Conservation (phyloP, 176 grass and related monocot genomes). For the Microstegium vimineum region DNA sequence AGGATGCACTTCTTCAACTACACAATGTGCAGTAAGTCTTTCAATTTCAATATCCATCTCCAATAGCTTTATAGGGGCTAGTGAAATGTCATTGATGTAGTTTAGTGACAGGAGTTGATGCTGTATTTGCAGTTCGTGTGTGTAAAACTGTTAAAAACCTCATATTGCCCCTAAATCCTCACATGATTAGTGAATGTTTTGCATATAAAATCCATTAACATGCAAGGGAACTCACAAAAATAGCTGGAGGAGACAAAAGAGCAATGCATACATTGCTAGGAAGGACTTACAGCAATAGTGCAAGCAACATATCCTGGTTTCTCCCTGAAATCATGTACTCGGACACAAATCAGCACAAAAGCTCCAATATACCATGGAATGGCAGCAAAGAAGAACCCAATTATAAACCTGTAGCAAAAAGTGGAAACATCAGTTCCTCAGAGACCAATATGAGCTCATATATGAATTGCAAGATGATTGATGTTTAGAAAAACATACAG, state of each 20-base stretch:
- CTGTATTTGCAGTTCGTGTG: not conserved
- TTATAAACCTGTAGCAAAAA: constrained; percentile 65
- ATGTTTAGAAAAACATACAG: constrained; percentile 57
- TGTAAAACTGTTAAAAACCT: not conserved
- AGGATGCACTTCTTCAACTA: not conserved
- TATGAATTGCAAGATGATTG: not conserved
- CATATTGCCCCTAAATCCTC: not conserved
- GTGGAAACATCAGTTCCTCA: constrained; percentile 25
- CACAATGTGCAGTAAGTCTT: not conserved
- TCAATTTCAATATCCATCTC: not conserved
- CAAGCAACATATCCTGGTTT: constrained; percentile 94
- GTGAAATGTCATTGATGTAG: not conserved
- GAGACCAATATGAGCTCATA: not conserved
- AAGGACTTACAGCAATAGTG: constrained; percentile 86
- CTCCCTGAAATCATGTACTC: constrained; percentile 80
- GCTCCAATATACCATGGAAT: constrained; percentile 98
- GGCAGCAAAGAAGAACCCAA: constrained; percentile 89
- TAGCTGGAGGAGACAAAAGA: not conserved
- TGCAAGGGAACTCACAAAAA: not conserved
- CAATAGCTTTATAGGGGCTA: not conserved
- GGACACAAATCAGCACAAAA: constrained; percentile 71
- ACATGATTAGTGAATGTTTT: not conserved
- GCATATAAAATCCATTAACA: not conserved
- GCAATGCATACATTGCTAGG: not conserved
- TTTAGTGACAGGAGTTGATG: not conserved